A percentile compares a stretch with the other conserved stretches of the same genome.
These are phyloP conservation scores for Chenopodium quinoa DNA, from an alignment of 148 eudicot genomes.

Conservation along the genomic window DNA sequence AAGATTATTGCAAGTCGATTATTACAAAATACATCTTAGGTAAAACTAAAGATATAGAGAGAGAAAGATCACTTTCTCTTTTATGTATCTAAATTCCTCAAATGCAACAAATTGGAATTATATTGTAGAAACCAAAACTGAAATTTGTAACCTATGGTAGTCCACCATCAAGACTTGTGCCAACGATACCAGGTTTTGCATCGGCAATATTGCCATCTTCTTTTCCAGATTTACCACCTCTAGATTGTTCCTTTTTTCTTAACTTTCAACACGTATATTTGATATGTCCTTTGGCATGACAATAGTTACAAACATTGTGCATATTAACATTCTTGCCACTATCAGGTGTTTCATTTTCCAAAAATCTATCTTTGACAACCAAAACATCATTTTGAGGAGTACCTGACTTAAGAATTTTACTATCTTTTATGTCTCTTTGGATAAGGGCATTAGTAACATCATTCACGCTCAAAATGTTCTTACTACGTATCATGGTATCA, in stretches of 20 bases:
- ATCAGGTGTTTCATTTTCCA: not conserved
- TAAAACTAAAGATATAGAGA: no score
- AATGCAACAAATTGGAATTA: no score
- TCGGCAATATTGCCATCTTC: no score
- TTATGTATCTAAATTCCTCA: no score
- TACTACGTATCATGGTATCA: not conserved
- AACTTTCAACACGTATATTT: not conserved
- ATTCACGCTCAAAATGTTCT: not conserved
- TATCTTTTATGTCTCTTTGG: not conserved
- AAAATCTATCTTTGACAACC: not conserved
- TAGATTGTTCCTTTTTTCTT: not conserved
- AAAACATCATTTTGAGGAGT: not conserved
- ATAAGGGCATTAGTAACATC: not conserved
- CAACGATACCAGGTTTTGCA: no score
- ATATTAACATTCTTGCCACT: not conserved
- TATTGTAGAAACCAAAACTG: no score
- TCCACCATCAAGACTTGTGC: no score
- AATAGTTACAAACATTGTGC: not conserved
- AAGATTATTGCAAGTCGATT: no score
- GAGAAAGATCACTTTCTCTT: no score
- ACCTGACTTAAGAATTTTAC: not conserved
- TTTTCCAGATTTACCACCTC: not conserved
- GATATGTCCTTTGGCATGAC: not conserved
- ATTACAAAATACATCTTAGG: no score
- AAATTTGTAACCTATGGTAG: no score